Conservation (phyloP, 208 protist species). For the Porcisia deanei region DNA sequence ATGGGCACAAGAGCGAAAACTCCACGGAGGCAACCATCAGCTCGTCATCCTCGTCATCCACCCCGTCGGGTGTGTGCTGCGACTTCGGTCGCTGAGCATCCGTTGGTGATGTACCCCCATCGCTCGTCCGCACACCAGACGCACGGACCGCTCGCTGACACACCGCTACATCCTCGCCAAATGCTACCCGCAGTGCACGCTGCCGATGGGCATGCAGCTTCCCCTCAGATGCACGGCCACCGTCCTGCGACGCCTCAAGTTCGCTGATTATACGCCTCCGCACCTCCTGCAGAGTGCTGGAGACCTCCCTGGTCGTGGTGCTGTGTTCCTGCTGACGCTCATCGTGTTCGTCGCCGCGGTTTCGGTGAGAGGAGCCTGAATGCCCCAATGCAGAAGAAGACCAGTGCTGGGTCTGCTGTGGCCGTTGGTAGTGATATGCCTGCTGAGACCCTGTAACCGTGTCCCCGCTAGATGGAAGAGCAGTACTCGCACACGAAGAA, state of each 20-base stretch:
- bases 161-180: constrained; percentile 40
- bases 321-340: constrained; percentile 2
- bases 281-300: constrained; percentile 43
- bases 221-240: constrained; percentile 14
- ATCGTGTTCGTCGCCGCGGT: background rate
- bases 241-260: constrained; percentile 34
- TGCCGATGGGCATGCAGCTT: constrained; percentile 59
- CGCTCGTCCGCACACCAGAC: background rate
- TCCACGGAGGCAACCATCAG: constrained; percentile 84
- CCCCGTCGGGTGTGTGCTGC: constrained; percentile 12
- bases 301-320: constrained; percentile 17
- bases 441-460: background rate
- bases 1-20: constrained; percentile 86
- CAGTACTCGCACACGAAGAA: constrained; percentile 3
- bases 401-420: constrained; percentile 14
- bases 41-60: constrained; percentile 40
- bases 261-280: constrained; percentile 57
- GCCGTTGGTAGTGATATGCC: background rate
- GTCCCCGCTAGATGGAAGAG: background rate
- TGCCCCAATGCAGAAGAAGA: constrained; percentile 4
- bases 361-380: background rate
- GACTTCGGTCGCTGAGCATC: constrained; percentile 3
- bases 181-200: constrained; percentile 62
- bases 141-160: constrained; percentile 3
- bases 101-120: background rate